Base-by-base conservation (phyloP, 1,284 basidiomycete species). In the Acaromyces ingoldii region DNA sequence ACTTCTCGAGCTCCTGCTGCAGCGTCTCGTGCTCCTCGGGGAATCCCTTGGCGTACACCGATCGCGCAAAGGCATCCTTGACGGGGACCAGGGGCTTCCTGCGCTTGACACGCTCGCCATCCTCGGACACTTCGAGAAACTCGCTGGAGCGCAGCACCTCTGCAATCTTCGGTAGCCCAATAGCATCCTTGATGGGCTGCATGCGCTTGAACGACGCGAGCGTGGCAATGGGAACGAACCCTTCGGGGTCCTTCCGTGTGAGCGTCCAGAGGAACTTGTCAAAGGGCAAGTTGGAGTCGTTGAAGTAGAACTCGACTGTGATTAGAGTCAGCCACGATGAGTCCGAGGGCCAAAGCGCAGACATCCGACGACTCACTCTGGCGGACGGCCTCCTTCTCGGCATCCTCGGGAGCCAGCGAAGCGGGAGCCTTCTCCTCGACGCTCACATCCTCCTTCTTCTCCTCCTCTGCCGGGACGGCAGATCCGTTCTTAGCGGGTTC, bases 141-240 rank as follows among this genome's bases (percentile, higher is more conserved):
- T 62, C 57, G 36, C 52, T 49, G 25, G 61, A 63, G n/a, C 57
- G 46, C 33, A 75, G 58, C 11, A 58, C 63, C 4, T 65, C 57
- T 6, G 62, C 67, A 21, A 75, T 65, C 21, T 62, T 70, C 4
- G 62, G 60, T 22, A 62, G 44, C 25, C 59, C 56, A 26, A 75
- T 51, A 30, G 55, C 43, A 17, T 68, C 59, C 49, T 60, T 56
- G 77, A 76, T 86, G 83, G 41, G 78, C 76, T 62, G 78, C 92
- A 97, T 97, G 54, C 92, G 88, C 79, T 95, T 96, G 84, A 97
- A 98, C 9, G 89, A 91, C 3, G 88, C 82, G 55, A 98, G 83
- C 2, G 87, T 91, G 53, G 86, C 80, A 74, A 97, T 82, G 1
- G 91, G 85, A 9, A 97, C 84, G 91, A 91, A 98, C 65, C 96